Conservation (phyloP, 1,284 basidiomycete genomes). For the Tetrapyrgos nigripes region DNA sequence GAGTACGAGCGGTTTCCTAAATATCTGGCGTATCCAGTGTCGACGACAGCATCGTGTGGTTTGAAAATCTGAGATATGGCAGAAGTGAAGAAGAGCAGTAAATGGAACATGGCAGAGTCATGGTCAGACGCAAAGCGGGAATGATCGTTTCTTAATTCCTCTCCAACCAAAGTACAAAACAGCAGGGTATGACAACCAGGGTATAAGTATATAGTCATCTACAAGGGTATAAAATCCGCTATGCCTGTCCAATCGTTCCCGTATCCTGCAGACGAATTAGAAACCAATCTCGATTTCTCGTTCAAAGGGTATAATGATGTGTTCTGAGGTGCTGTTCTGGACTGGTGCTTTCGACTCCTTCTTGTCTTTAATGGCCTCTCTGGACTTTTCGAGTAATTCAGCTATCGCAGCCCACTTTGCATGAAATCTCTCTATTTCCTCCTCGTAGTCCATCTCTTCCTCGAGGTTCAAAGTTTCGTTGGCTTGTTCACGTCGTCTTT, state of each 20-base stretch:
- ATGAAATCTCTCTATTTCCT: background rate
- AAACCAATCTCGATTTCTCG: background rate
- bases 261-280: background rate
- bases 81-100: background rate
- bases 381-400: background rate
- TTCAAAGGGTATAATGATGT: background rate
- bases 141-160: too few relatives aligned
- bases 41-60: constrained; percentile 7
- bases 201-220: too few relatives aligned
- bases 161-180: too few relatives aligned
- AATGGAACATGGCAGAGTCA: too few relatives aligned
- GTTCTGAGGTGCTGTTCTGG: background rate
- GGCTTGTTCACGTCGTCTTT: background rate
- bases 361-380: too few relatives aligned
- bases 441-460: background rate
- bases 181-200: too few relatives aligned
- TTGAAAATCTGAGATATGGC: background rate
- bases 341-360: background rate
- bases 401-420: background rate
- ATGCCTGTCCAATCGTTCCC: too few relatives aligned
- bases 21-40: constrained; percentile 59
- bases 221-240: too few relatives aligned
- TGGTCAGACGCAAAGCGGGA: too few relatives aligned
- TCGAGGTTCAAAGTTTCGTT: background rate
- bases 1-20: constrained; percentile 53